Conservation (phyloP, 495 filamentous ascomycete species). For the Xylaria sp. region DNA sequence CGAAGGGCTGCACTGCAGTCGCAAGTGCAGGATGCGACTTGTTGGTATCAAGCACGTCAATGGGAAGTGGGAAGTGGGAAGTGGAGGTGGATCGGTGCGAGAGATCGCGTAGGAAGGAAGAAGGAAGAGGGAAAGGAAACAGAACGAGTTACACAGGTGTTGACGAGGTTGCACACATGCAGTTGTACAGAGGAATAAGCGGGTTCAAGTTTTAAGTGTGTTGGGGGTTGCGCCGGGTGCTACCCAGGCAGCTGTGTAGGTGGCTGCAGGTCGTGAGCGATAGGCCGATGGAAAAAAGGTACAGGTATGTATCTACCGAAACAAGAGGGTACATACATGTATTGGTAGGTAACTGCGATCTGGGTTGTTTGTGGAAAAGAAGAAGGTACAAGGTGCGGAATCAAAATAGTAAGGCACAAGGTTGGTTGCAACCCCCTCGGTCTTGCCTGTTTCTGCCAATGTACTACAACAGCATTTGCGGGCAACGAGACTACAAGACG, state of each 20-base stretch:
- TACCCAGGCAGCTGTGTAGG: slow-evolving; percentile 1
- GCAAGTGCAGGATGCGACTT: neutral
- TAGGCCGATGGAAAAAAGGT: neutral
- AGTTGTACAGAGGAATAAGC: neutral
- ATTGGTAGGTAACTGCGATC: neutral
- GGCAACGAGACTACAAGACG: neutral
- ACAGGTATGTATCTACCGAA: neutral
- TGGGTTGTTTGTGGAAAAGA: neutral
- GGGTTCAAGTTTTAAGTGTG: neutral
- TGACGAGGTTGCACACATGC: neutral
- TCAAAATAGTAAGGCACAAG: slow-evolving; percentile 3
- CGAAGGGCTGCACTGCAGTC: slow-evolving; percentile 4
- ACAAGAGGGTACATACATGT: neutral
- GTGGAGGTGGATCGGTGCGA: neutral
- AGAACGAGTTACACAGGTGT: neutral
- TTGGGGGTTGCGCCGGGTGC: neutral
- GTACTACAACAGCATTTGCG: neutral
- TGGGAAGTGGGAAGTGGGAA: neutral
- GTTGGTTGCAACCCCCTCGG: neutral
- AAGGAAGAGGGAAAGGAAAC: neutral
- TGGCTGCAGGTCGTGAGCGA: neutral
- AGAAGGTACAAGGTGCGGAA: neutral
- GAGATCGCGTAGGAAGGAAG: neutral
- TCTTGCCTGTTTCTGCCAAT: neutral
- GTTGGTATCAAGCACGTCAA: neutral